Evolutionary conservation across 2,329 filamentous ascomycete species (phyloP), one percentile per base, ranked within the genome.

Genomic region (Akanthomyces dipterigenus): DNA sequence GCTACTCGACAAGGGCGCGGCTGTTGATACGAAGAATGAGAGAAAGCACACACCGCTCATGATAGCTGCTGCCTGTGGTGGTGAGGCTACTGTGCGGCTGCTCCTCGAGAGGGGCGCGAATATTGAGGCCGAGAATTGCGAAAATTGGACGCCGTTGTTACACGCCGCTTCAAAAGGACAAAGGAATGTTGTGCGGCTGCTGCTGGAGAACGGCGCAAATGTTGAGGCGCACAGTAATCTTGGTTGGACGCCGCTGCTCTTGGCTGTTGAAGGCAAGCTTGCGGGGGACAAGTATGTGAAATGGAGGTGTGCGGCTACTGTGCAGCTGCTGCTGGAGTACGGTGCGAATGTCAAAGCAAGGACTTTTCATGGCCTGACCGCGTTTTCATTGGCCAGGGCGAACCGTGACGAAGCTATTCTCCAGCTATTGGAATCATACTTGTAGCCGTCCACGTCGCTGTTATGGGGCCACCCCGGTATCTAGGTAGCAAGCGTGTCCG

Each of bases 1-100:
- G 16, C 40, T 56, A 14, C 22, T 56, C 5, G 40, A 56, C 3
- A 56, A 45, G 7, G 40, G 54, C 24, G 40, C 54, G 1, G 20
- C 31, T 46, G 18, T 46, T 16, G 36, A 26, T 12, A 11, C n/a
- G 24, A 48, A 2, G 20, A 42, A 48, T 24, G 6, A 0, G 0
- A 8, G 18, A 1, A 18, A 18, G 24, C 1, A 1, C 16, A 34
- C 54, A 4, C 1, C 54, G 24, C 40, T 45, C 2, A 34, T 31
- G 3, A 2, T 3, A 12, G 31, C 49, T n/a, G 2, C 0, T 16
- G 18, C 1, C 2, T 36, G 1, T 1, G 3, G 20, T 5, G 1
- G 24, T 18, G 28, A 51, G 26, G 46, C 26, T 31, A 7, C 24
- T 24, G 5, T 26, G 11, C 43, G 22, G 36, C 26, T 56, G 22